These are phyloP conservation scores for Solanum phureja DNA, from an alignment of 257 asterid genomes.

Conservation along the genomic window DNA sequence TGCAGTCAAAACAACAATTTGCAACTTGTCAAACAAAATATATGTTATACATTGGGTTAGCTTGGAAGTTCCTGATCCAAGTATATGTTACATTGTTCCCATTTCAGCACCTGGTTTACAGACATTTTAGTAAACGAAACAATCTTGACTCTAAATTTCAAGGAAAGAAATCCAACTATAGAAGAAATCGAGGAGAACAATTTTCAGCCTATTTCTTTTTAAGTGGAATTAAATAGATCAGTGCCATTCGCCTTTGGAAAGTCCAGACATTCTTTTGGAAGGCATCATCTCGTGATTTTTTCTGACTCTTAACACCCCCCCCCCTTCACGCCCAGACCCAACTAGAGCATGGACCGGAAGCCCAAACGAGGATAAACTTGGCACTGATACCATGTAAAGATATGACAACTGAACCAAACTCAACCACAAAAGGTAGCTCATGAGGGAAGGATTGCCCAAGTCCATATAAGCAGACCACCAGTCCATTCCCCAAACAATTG, in stretches of 20 bases:
- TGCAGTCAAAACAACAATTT: neutral
- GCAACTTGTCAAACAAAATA: neutral
- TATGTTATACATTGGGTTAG: neutral
- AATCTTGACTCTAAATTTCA: neutral
- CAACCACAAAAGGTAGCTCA: neutral
- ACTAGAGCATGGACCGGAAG: no score
- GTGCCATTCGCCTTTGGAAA: neutral
- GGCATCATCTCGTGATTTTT: neutral
- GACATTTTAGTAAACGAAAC: neutral
- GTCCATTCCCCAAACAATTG: neutral
- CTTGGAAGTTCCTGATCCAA: neutral
- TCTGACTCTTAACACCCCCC: no score
- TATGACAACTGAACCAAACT: neutral
- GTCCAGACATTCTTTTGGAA: neutral
- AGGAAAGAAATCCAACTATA: neutral
- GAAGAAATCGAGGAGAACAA: neutral
- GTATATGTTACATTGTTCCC: neutral
- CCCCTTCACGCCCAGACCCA: no score
- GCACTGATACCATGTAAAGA: no score
- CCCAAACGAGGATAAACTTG: no score
- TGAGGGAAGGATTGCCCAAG: neutral
- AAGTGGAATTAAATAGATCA: neutral
- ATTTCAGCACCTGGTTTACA: neutral
- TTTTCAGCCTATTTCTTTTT: neutral
- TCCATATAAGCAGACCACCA: neutral